These are phyloP conservation scores for Lepiota subincarnata DNA, from an alignment of 768 basidiomycete species.

Conservation along the genomic window DNA sequence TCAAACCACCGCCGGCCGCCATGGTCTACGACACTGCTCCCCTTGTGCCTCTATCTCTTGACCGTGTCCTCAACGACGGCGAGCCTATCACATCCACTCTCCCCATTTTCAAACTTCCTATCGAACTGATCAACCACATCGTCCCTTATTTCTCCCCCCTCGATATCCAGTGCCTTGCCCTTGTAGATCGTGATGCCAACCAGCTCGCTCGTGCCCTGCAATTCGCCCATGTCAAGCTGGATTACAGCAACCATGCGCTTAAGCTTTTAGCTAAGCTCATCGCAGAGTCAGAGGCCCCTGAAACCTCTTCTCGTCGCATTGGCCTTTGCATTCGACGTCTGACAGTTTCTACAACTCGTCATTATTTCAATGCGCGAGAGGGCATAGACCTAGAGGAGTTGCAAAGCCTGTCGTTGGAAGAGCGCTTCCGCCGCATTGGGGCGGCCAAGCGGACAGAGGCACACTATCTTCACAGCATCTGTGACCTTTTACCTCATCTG, in stretches of 20 bases:
- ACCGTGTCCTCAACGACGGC: slow-evolving; percentile 19
- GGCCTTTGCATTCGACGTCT: slow-evolving; percentile 21
- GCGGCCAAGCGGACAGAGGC: background rate
- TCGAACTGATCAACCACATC: slow-evolving; percentile 24
- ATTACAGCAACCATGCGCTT: slow-evolving; percentile 12
- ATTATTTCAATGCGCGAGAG: slow-evolving; percentile 2
- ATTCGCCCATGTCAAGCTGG: slow-evolving; percentile 20
- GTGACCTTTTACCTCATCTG: slow-evolving; percentile 14
- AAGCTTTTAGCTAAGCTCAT: slow-evolving; percentile 8
- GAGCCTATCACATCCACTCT: slow-evolving; percentile 18
- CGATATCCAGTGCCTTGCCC: slow-evolving; percentile 22
- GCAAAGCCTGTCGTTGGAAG: background rate
- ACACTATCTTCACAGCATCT: slow-evolving; percentile 10
- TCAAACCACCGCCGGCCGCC: background rate
- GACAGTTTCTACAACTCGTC: slow-evolving; percentile 10
- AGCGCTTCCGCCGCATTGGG: background rate
- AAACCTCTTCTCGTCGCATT: slow-evolving; percentile 3
- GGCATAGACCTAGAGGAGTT: background rate
- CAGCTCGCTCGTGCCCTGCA: slow-evolving; percentile 21
- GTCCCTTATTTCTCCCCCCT: slow-evolving; percentile 19
- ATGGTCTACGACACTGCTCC: slow-evolving; percentile 14
- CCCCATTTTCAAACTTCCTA: slow-evolving; percentile 24
- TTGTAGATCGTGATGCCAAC: slow-evolving; percentile 25
- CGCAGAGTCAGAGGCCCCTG: background rate
- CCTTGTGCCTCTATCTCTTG: slow-evolving; percentile 17